Percentiles rank a stretch among this genome's conserved stretches.
Evolutionary conservation across 2,329 filamentous ascomycete species (phyloP).

Genomic region (Microcyclosporella mali): DNA sequence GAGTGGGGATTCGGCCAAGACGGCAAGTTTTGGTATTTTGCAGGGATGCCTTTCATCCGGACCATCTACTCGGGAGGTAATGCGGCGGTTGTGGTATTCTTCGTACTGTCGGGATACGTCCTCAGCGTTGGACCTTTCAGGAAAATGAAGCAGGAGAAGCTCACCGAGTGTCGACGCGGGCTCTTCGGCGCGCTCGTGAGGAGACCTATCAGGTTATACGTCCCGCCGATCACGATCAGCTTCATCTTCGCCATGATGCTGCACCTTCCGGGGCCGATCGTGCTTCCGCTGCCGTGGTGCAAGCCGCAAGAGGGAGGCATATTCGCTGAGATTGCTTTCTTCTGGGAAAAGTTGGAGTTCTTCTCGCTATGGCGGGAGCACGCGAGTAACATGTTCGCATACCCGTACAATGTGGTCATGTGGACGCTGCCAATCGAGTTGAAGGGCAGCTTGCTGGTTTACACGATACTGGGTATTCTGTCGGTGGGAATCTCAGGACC

Average conservation of each 20-base stretch:
- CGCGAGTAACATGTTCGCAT: conserved; percentile 2
- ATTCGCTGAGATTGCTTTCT: conserved; percentile 5
- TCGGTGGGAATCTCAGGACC: conserved; percentile 4
- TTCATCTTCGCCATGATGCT: conserved; percentile 7
- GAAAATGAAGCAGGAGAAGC: conserved; percentile 6
- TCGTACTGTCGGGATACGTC: conserved; percentile 48
- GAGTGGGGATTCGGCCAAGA: conserved; percentile 31
- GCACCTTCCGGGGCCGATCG: conserved; percentile 7
- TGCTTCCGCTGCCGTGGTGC: conserved; percentile 1
- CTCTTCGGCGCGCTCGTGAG: conserved; percentile 8
- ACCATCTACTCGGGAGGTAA: conserved; percentile 52
- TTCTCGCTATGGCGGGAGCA: conserved; percentile 9
- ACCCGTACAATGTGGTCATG: conserved; percentile 14
- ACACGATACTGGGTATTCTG: conserved; percentile 5
- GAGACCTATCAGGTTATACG: conserved; percentile 10
- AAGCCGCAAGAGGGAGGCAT: conserved; percentile 7
- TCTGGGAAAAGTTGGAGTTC: neutral
- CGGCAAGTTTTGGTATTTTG: conserved; percentile 42
- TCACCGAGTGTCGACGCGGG: neutral
- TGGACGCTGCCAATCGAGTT: conserved; percentile 14
- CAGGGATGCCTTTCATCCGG: conserved; percentile 52
- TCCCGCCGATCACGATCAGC: conserved; percentile 4
- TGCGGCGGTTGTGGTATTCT: conserved; percentile 49
- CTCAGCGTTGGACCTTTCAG: conserved; percentile 27
- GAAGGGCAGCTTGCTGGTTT: conserved; percentile 12